A percentile compares a stretch with the other conserved stretches of the same genome.
These are phyloP conservation scores for Penicillium sp. DNA, from an alignment of 2,329 filamentous ascomycete species.

Conservation along the genomic window DNA sequence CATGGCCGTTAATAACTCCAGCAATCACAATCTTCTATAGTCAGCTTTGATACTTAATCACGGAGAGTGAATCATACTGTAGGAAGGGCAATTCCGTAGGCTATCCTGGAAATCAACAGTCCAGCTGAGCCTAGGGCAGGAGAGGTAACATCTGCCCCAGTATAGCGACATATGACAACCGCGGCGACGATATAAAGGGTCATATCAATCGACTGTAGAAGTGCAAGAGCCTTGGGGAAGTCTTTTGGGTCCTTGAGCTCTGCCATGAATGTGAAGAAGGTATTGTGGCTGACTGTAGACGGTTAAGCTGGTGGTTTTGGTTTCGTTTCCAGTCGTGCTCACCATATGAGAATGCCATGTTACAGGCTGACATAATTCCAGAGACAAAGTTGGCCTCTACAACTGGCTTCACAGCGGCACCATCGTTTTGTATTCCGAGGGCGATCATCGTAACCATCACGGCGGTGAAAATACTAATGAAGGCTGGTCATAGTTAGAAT, in stretches of 20 bases:
- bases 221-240: constrained; percentile 60
- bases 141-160: constrained; percentile 58
- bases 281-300: constrained; percentile 54
- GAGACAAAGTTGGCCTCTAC: background rate
- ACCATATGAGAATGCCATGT: constrained; percentile 5
- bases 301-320: background rate
- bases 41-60: background rate
- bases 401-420: constrained; percentile 7
- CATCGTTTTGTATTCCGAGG: constrained; percentile 53
- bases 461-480: constrained; percentile 1
- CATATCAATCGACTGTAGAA: constrained; percentile 59
- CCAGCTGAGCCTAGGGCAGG: constrained; percentile 65
- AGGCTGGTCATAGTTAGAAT: background rate
- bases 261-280: constrained; percentile 64
- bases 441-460: constrained; percentile 32
- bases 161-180: constrained; percentile 65
- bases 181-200: constrained; percentile 65
- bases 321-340: background rate
- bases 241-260: constrained; percentile 61
- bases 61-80: constrained; percentile 43
- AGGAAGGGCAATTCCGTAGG: constrained; percentile 65
- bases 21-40: constrained; percentile 58
- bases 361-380: background rate
- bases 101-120: constrained; percentile 56
- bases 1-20: constrained; percentile 66